Percentiles rank a stretch among this genome's conserved stretches.
Evolutionary conservation across 164 flowering plant genomes (phyloP).

Genomic region (Stephania japonica): DNA sequence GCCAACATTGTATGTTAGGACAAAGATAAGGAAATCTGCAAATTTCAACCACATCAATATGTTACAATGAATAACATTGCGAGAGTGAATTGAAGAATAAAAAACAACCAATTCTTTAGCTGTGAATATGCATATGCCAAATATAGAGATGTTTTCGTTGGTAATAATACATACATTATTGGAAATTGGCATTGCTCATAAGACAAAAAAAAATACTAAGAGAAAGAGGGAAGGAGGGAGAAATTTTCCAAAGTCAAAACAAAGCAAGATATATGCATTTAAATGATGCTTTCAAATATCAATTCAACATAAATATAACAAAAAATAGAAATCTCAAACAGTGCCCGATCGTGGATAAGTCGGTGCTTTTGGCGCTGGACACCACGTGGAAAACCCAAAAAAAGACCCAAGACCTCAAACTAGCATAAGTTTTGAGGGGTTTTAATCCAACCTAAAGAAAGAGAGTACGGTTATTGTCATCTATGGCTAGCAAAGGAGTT

Average conservation of each 20-base stretch:
- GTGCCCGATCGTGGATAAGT: too few relatives aligned
- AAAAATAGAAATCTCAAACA: constrained; percentile 3
- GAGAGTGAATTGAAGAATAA: neutral
- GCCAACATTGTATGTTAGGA: neutral
- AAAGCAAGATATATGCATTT: neutral
- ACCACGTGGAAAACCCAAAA: too few relatives aligned
- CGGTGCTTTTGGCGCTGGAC: too few relatives aligned
- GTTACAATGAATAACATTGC: neutral
- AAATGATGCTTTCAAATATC: constrained; percentile 1
- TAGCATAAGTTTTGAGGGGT: too few relatives aligned
- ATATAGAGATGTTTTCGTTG: too few relatives aligned
- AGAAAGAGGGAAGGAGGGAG: neutral
- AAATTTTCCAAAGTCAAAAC: too few relatives aligned
- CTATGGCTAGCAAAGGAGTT: too few relatives aligned
- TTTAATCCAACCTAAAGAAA: too few relatives aligned
- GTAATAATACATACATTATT: neutral
- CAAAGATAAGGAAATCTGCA: neutral
- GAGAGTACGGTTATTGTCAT: too few relatives aligned
- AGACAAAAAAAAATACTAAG: too few relatives aligned
- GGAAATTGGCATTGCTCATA: neutral
- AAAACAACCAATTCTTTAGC: neutral
- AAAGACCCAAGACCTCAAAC: too few relatives aligned
- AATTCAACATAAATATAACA: neutral
- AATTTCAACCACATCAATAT: neutral
- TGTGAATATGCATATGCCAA: too few relatives aligned